Base-by-base conservation (phyloP, 805 yeast species). In the Yueomyces sp. region DNA sequence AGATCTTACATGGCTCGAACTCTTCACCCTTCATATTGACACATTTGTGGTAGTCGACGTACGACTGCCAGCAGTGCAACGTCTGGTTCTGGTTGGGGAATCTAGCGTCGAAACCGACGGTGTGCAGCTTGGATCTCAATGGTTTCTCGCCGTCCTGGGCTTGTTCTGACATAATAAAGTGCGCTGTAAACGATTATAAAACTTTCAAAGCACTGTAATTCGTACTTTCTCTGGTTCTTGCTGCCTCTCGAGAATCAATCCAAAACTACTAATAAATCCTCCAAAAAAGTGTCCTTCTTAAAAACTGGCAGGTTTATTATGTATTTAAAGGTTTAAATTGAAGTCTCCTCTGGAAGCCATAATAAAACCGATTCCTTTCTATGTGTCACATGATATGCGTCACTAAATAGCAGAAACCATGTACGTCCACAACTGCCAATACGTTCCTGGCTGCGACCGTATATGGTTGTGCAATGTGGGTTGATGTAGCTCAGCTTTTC, bases 41-140 rank as follows among this genome's bases (percentile, higher is more conserved):
- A 74, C 98, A 92, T 69, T 87, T 88, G 81, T 84, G 92, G 79
- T 90, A 92, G 70, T 92, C 98, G 60, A 92, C 86, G 73, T 90
- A 92, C 56, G 90, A 76, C 73, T 90, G 96, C 80, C 90, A 94
- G 76, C 97, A 92, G 76, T 90, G 96, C 73, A 83, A 87, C 60
- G 96, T 85, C 72, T 90, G 98, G 79, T 90, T 90, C 68, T 80
- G 88, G 74, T 86, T 79, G 55, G 98, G 97, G 79, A 88, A 88
- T 68, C 96, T 81, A 60, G 94, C 82, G 67, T 85, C 94, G 72
- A 83, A 83, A 49, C 82, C 83, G 60, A 77, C 80, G 46, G 82
- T 79, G 56, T 69, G 74, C 54, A 76, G 64, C 55, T 74, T 73
- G 55, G 68, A 57, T 46, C 33, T 9, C 6, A 9, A 30, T 30